Evolutionary conservation across 768 basidiomycete genomes (phyloP), one percentile per base, ranked within the genome.

Genomic region (Suillus fuscotomentosus): DNA sequence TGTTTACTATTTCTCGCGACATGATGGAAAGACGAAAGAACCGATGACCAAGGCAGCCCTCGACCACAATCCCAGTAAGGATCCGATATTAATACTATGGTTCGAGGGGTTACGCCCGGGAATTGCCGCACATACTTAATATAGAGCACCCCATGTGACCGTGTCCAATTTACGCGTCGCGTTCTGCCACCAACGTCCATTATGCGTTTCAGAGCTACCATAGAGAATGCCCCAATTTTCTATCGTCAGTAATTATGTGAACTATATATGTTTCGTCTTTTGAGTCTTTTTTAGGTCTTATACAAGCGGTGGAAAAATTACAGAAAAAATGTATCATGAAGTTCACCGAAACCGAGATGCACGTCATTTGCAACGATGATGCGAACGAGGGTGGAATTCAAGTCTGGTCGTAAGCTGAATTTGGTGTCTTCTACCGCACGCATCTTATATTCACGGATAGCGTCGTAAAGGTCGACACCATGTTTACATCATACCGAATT

Each of bases 281-380:
- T 45, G 17, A 15, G 9, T 45, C 60, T 7, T 13, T 13, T 60
- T 13, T 27, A 95, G 93, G 86, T 51, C 86, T 94, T 51, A 86
- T 92, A 9, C 92, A 94, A 76, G 84, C 91, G 0, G 81, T 95
- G 24, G 92, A 94, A 71, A 94, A 91, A 69, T 78, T 94, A 22
- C 90, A 94, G 75, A 94, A 92, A 76, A 88, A 82, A 81, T 94
- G 91, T 68, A 87, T 92, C 63, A 86, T 95, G 72, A 88, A 88
- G 74, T 91, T 94, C 70, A 87, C 86, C 0, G 87, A 90, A 70
- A 81, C 79, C 15, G 86, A 85, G 43, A 88, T 95, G 81, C 88
- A 88, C 65, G 86, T 95, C 64, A 94, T 96, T 62, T 95, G 94
- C 79, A 89, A 90, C 64, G 85, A 81, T 59, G 91, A 93, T 61